Base-by-base conservation (phyloP, 1,284 basidiomycete species). In the Moesziomyces sp. region DNA sequence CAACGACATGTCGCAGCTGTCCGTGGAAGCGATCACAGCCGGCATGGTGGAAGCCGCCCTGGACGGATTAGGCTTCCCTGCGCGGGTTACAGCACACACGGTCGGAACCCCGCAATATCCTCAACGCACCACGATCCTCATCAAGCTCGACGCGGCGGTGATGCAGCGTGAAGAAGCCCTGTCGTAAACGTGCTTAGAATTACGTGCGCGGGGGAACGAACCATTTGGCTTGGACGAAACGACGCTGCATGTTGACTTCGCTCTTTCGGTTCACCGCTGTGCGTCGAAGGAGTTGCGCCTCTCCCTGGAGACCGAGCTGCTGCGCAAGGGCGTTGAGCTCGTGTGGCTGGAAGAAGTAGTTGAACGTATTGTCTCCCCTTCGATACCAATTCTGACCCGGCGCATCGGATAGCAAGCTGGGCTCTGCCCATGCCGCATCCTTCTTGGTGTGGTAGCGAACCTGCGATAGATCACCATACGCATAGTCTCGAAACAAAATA, bases 1-100 rank as follows among this genome's bases (percentile, higher is more conserved):
- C 7, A 91, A 90, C 77, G 97, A 99, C 81, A 91, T 99, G 90
- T 91, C 90, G 70, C 91, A 93, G 79, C 88, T 99, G 42, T 94
- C 92, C 79, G 97, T 95, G 81, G 97, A 95, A 40, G 97, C 96
- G 1, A 92, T 97, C 83, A 94, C 94, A 0, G 96, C 96, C 6
- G 96, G 97, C 0, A 91, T 99, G 58, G 94, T 99, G 5, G 97
- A 99, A 86, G 96, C 94, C 8, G 93, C 97, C 4, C 87, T 99
- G 62, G 96, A 99, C 83, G 95, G 94, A 0, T 87, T 97, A 21
- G 93, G 94, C 58, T 94, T 99, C 76, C 96, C 96, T 13, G 94
- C 95, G 3, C 88, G 96, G 75, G 97, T 99, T 16, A 99, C 97
- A 0, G 94, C 97, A 0, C 97, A 99, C 84, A 92, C 91, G 45